Percentiles rank a stretch among this genome's conserved stretches.
Conservation (phyloP, 176 grass and related monocot species). For the Ananas comosus region DNA sequence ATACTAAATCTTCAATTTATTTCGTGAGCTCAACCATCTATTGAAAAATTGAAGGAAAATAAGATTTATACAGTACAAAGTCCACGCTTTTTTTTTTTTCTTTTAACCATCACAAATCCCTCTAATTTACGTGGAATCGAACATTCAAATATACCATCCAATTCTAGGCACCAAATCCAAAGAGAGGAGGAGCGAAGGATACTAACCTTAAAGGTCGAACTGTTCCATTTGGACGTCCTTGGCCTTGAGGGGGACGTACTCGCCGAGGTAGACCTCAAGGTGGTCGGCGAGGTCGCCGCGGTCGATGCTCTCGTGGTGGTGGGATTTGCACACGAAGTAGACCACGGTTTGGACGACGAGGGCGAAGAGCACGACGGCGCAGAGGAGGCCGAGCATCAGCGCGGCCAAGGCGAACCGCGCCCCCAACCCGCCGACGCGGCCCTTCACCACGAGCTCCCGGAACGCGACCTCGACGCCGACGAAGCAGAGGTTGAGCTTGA, state of each 20-base stretch:
- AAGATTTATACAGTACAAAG: too few relatives aligned
- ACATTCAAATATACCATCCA: too few relatives aligned
- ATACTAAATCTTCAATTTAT: too few relatives aligned
- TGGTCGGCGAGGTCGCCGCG: conserved; percentile 74
- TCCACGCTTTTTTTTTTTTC: too few relatives aligned
- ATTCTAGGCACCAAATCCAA: too few relatives aligned
- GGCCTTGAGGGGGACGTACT: conserved; percentile 75
- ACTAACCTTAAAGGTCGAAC: conserved; percentile 36
- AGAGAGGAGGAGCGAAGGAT: too few relatives aligned
- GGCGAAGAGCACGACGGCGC: conserved; percentile 55
- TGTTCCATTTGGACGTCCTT: conserved; percentile 82
- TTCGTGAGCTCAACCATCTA: too few relatives aligned
- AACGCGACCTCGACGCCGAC: conserved; percentile 42
- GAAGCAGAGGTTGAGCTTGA: conserved; percentile 56
- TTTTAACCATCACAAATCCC: too few relatives aligned
- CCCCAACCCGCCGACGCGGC: not conserved
- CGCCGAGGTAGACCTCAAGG: conserved; percentile 79
- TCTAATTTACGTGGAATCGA: too few relatives aligned
- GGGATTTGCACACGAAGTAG: conserved; percentile 89
- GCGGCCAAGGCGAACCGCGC: conserved; percentile 21
- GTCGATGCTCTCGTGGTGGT: conserved; percentile 92
- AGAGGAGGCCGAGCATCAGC: conserved; percentile 39
- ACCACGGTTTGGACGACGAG: conserved; percentile 73
- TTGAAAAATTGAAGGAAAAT: too few relatives aligned
- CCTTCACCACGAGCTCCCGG: conserved; percentile 34